Evolutionary conservation across 2,329 filamentous ascomycete genomes (phyloP), one percentile per base, ranked within the genome.

Genomic region (Arthrobotrys megalospora): DNA sequence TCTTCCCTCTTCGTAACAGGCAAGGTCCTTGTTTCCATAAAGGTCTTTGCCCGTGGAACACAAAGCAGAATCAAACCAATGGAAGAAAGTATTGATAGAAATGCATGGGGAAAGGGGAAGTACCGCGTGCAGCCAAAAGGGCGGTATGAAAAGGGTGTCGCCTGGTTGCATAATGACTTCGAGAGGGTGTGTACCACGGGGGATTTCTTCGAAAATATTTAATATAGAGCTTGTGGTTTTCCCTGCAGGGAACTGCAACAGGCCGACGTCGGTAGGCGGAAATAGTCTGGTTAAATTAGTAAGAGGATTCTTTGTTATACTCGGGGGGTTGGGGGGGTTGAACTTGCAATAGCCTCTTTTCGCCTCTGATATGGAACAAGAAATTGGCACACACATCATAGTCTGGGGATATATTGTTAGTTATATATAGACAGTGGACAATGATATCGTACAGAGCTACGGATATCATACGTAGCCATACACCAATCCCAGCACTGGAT

Each of bases 11-110:
- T 97, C 93, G 83, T 96, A 97, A 0, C 91, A 92, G 45, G 91
- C 91, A 62, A 97, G 84, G 84, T 97, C 94, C 45, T 93, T 88
- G 82, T 97, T 97, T 0, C 93, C 94, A 82, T 97, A 97, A 0
- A 97, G 91, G 83, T 97, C 94, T 80, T 90, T 88, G 0, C 94
- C 93, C 0, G 88, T 84, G 0, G 93, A 90, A 83, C 96, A 96
- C 0, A 88, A 28, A 2, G 67, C 90, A 2, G 83, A 85, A 2
- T 90, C 85, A 8, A 96, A 86, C 79, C 90, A 91, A 50, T 90
- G 89, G 85, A 96, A 97, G 86, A 97, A 97, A 32, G 95, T 88
- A 83, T 97, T 97, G n/a, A 97, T 90, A 0, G 93, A 93, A 6
- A 97, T 87, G 81, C 92, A 89, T 83, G 52, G 86, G 83, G 6